phyloP scores from a whole-genome alignment of 2,329 filamentous ascomycete genomes.

The Ascochyta lentis region DNA sequence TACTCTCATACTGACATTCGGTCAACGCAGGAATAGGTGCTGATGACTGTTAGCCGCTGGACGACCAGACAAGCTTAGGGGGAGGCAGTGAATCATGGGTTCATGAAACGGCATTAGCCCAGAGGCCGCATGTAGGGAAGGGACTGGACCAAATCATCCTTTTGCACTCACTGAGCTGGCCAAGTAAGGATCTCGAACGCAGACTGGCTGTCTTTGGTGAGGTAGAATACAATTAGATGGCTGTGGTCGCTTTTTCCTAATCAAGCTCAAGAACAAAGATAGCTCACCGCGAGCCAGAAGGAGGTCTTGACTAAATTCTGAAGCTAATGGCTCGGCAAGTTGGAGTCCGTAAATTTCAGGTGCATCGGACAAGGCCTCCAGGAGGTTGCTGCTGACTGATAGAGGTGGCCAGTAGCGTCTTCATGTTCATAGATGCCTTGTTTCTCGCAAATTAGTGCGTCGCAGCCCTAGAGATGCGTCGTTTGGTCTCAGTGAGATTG shows the following conservation, averaged over 20 bases:
- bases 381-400: background rate
- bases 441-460: background rate
- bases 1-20: background rate
- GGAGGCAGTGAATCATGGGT: background rate
- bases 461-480: background rate
- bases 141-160: background rate
- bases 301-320: background rate
- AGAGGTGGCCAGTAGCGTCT: background rate
- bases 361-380: background rate
- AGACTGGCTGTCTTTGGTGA: background rate
- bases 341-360: background rate
- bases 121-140: slow-evolving; percentile 3
- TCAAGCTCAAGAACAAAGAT: background rate
- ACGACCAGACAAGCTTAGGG: background rate
- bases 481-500: slow-evolving; percentile 7
- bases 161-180: background rate
- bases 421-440: background rate
- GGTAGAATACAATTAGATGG: background rate
- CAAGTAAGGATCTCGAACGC: background rate
- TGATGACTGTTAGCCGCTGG: background rate
- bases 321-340: background rate
- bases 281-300: background rate
- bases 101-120: background rate
- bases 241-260: background rate
- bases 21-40: background rate